These are phyloP conservation scores for Schizosaccharomyces octosporus DNA, from an alignment of 805 yeast genomes.

Conservation along the genomic window DNA sequence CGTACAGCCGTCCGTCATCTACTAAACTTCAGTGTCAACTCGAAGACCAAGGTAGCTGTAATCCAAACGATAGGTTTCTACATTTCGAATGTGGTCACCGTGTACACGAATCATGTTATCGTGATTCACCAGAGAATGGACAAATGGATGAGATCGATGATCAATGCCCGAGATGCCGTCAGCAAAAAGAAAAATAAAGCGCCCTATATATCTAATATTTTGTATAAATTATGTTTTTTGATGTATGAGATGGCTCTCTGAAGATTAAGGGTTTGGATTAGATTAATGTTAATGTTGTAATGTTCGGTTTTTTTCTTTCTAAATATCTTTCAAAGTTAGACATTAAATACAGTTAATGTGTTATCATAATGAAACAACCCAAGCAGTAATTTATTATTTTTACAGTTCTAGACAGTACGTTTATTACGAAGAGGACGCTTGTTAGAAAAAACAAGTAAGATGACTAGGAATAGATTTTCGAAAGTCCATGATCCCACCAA, in stretches of 20 bases:
- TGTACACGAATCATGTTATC: not conserved
- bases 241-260: too few species aligned
- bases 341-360: too few species aligned
- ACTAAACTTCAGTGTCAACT: not conserved
- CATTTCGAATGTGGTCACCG: not conserved
- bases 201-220: not conserved
- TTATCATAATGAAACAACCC: too few species aligned
- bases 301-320: too few species aligned
- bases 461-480: conserved; percentile 6
- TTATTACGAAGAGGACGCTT: not conserved
- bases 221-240: not conserved
- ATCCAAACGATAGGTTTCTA: not conserved
- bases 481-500: conserved; percentile 34
- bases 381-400: too few species aligned
- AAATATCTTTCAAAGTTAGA: too few species aligned
- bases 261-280: too few species aligned
- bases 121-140: not conserved
- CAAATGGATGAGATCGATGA: not conserved
- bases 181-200: not conserved
- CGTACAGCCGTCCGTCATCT: not conserved
- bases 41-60: not conserved
- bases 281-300: too few species aligned
- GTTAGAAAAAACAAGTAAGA: not conserved
- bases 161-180: not conserved
- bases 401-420: too few species aligned